Evolutionary conservation across 768 basidiomycete species (phyloP).

Genomic region (Panus rudis): DNA sequence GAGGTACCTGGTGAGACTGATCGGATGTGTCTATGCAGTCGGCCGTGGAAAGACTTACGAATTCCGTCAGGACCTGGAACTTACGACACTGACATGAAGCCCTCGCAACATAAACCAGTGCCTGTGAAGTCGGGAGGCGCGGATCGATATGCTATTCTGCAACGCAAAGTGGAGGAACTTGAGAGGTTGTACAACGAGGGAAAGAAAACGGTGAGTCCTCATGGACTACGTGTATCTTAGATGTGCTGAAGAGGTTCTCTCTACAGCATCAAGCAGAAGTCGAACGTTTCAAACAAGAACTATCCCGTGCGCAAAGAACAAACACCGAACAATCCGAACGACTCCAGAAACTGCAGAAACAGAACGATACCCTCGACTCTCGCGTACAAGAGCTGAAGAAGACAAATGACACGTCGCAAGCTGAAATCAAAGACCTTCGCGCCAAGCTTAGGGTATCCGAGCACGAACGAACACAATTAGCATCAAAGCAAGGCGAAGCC

Average conservation of each 20-base stretch:
- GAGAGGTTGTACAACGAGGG: conserved; percentile 56
- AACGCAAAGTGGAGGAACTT: conserved; percentile 58
- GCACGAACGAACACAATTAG: conserved; percentile 46
- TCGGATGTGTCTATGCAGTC: neutral
- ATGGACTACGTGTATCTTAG: neutral
- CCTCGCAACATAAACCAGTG: too few species aligned
- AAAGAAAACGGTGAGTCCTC: conserved; percentile 51
- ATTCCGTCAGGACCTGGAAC: conserved; percentile 28
- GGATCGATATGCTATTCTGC: conserved; percentile 49
- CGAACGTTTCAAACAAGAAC: conserved; percentile 54
- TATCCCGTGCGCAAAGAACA: conserved; percentile 39
- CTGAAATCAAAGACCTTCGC: conserved; percentile 57
- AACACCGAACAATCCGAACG: conserved; percentile 45
- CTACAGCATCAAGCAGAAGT: conserved; percentile 52
- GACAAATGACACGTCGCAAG: conserved; percentile 38
- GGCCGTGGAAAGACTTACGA: neutral
- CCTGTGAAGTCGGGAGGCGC: conserved; percentile 11
- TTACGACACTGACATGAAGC: conserved; percentile 10
- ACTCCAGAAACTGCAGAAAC: conserved; percentile 57
- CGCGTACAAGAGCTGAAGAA: conserved; percentile 59
- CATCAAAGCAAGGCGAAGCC: conserved; percentile 44
- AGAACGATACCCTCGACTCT: conserved; percentile 47
- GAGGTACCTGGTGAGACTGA: conserved; percentile 36
- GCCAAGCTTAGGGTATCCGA: conserved; percentile 51
- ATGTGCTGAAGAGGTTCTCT: neutral